Percentiles rank a stretch among this genome's conserved stretches.
phyloP scores from a whole-genome alignment of 306 rosid genomes.

The Morella rubra region DNA sequence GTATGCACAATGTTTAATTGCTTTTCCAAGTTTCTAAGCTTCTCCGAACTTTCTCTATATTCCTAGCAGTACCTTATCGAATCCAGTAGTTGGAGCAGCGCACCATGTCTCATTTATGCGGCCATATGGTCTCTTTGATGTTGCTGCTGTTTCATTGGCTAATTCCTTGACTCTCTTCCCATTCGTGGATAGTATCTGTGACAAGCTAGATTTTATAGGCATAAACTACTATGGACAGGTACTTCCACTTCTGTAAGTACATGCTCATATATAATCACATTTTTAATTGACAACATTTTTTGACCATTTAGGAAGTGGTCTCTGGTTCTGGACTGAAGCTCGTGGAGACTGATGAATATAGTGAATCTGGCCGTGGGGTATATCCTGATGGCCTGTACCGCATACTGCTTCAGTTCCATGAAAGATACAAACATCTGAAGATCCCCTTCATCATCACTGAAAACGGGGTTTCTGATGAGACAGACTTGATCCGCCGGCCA shows the following conservation, averaged over 20 bases:
- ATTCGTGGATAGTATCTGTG: slow-evolving; percentile 72
- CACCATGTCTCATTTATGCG: slow-evolving; percentile 97
- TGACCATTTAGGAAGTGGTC: slow-evolving; percentile 62
- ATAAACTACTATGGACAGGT: slow-evolving; percentile 97
- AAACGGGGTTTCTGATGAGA: slow-evolving; percentile 88
- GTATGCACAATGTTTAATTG: slow-evolving; percentile 16
- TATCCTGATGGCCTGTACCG: slow-evolving; percentile 97
- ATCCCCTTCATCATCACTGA: slow-evolving; percentile 82
- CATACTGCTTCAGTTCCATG: slow-evolving; percentile 86
- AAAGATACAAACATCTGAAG: slow-evolving; percentile 81
- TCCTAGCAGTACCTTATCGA: slow-evolving; percentile 47
- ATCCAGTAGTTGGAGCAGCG: slow-evolving; percentile 71
- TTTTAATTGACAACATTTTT: slow-evolving; percentile 28
- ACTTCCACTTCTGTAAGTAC: slow-evolving; percentile 29
- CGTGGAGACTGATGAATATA: slow-evolving; percentile 85
- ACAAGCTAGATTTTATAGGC: slow-evolving; percentile 85
- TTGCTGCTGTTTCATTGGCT: slow-evolving; percentile 74
- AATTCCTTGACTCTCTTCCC: slow-evolving; percentile 81
- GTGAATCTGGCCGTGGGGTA: slow-evolving; percentile 98
- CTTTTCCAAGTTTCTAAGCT: slow-evolving; percentile 22
- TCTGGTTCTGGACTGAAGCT: slow-evolving; percentile 84
- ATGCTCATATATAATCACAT: slow-evolving; percentile 12
- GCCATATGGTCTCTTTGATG: slow-evolving; percentile 86
- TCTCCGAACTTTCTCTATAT: slow-evolving; percentile 23
- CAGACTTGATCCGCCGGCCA: slow-evolving; percentile 88